Evolutionary conservation across 805 yeast species (phyloP).

Genomic region (Candida adriatica): DNA sequence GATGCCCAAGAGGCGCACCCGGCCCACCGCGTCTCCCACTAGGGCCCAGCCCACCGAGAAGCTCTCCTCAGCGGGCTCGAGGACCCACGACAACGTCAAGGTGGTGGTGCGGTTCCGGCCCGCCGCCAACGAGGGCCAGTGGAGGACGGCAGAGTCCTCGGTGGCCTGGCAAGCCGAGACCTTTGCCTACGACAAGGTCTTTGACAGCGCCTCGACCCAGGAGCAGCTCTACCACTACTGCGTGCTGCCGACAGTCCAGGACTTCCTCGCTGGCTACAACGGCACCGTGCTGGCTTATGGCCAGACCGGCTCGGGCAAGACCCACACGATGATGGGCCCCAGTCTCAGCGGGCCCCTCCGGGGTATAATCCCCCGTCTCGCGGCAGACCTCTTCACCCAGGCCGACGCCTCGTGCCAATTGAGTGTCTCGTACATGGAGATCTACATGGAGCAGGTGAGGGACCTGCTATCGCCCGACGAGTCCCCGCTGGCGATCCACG

Average conservation of each 20-base stretch:
- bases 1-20: too few species aligned
- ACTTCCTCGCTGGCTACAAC: slow-evolving; percentile 67
- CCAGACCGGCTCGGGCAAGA: slow-evolving; percentile 72
- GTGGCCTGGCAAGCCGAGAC: slow-evolving; percentile 13
- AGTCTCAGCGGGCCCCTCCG: slow-evolving; percentile 19
- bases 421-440: slow-evolving; percentile 72
- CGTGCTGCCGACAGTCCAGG: slow-evolving; percentile 57
- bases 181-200: slow-evolving; percentile 64
- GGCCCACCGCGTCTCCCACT: too few species aligned
- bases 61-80: too few species aligned
- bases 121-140: slow-evolving; percentile 27
- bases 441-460: slow-evolving; percentile 68
- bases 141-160: slow-evolving; percentile 7
- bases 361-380: slow-evolving; percentile 71
- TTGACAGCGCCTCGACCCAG: slow-evolving; percentile 46
- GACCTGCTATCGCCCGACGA: slow-evolving; percentile 48
- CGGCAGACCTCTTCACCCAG: slow-evolving; percentile 53
- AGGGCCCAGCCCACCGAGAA: too few species aligned
- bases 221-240: slow-evolving; percentile 51
- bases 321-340: slow-evolving; percentile 70
- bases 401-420: slow-evolving; percentile 43
- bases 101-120: slow-evolving; percentile 76
- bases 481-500: slow-evolving; percentile 44
- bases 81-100: slow-evolving; percentile 36
- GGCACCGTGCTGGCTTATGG: slow-evolving; percentile 77